Evolutionary conservation across 805 yeast genomes (phyloP).

Genomic region (Metschnikowia kofuensis): DNA sequence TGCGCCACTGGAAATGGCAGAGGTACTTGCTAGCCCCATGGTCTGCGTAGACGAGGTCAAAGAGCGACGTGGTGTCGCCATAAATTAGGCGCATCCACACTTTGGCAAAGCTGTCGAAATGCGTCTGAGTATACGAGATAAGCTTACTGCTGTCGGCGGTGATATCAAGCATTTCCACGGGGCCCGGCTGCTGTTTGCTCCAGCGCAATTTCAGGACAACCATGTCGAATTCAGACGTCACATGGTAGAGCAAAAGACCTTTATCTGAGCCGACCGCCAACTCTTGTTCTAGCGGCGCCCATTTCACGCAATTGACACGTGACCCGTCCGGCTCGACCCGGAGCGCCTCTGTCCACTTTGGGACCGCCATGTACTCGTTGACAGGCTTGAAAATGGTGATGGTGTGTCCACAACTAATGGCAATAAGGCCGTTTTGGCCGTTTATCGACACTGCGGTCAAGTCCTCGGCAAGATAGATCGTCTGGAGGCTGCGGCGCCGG

Average conservation of each 20-base stretch:
- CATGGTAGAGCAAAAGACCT: conserved; percentile 52
- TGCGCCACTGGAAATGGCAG: conserved; percentile 40
- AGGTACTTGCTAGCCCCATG: conserved; percentile 54
- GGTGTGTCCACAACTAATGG: conserved; percentile 46
- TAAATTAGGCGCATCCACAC: conserved; percentile 76
- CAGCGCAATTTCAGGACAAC: conserved; percentile 38
- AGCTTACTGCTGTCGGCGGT: conserved; percentile 69
- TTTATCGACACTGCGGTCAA: conserved; percentile 67
- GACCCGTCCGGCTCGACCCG: conserved; percentile 15
- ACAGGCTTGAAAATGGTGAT: conserved; percentile 56
- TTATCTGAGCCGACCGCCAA: conserved; percentile 56
- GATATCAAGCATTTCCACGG: conserved; percentile 54
- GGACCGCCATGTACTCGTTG: conserved; percentile 43
- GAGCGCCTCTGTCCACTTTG: conserved; percentile 44
- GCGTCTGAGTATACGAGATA: conserved; percentile 53
- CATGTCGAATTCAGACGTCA: conserved; percentile 46
- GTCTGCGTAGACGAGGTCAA: conserved; percentile 66
- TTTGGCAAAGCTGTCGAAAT: conserved; percentile 64
- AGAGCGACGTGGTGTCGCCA: conserved; percentile 55
- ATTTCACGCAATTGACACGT: conserved; percentile 36
- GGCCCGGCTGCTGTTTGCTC: conserved; percentile 55
- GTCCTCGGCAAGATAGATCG: conserved; percentile 67
- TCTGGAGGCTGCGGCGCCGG: conserved; percentile 52
- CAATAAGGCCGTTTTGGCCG: conserved; percentile 52
- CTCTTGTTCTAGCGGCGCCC: conserved; percentile 57